Percentiles rank a stretch among this genome's conserved stretches.
phyloP scores from a whole-genome alignment of 352 stramenopile species.

The Phytophthora palmivora region DNA sequence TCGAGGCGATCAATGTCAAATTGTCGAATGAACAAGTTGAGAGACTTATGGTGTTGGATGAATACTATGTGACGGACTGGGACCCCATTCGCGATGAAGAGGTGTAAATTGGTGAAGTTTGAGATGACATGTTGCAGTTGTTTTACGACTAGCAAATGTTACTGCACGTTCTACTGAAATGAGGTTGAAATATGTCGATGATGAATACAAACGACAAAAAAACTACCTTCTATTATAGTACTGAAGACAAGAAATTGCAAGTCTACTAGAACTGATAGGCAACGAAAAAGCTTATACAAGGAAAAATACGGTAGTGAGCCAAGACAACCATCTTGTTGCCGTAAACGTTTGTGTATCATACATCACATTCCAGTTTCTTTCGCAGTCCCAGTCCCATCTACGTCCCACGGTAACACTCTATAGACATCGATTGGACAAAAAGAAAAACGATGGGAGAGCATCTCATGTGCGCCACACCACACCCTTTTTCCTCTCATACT shows the following conservation, averaged over 20 bases:
- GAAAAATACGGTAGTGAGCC: no score
- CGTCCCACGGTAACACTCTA: slow-evolving; percentile 6
- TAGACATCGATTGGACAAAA: slow-evolving; percentile 25
- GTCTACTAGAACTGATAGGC: no score
- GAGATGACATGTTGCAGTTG: no score
- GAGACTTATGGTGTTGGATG: slow-evolving; percentile 48
- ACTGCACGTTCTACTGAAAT: not conserved
- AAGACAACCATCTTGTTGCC: no score
- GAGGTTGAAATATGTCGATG: slow-evolving; percentile 2
- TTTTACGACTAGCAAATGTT: slow-evolving; percentile 1
- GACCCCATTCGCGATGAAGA: slow-evolving; percentile 27
- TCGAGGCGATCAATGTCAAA: slow-evolving; percentile 45
- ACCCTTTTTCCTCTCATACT: no score
- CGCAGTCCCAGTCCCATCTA: slow-evolving; percentile 14
- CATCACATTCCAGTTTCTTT: slow-evolving; percentile 28
- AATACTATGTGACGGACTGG: slow-evolving; percentile 51
- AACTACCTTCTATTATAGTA: no score
- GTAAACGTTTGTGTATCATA: slow-evolving; percentile 21
- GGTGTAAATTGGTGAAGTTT: slow-evolving; percentile 31
- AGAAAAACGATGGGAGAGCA: slow-evolving; percentile 10
- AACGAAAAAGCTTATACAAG: no score
- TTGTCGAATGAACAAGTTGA: slow-evolving; percentile 43
- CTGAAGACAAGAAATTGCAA: no score
- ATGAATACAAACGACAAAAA: no score
- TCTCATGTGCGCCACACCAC: no score